These are phyloP conservation scores for Dinochytrium kinnereticum DNA, from an alignment of 371 early-diverging fungal genomes.

Conservation along the genomic window DNA sequence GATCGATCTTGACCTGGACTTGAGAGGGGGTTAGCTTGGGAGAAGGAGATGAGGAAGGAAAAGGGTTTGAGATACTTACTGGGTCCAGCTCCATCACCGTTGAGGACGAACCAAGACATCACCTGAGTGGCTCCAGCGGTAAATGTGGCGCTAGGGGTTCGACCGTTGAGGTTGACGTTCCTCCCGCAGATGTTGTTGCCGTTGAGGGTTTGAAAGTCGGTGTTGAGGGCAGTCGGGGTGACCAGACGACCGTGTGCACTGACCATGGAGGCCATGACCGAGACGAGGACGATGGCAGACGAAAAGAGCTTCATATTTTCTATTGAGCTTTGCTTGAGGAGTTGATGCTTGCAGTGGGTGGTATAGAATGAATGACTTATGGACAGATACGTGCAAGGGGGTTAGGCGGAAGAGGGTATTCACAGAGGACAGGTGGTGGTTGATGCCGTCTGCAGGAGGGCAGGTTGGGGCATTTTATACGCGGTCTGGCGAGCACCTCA, in stretches of 20 bases:
- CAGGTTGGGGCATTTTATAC: too few species aligned
- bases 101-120: constrained; percentile 20
- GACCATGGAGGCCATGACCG: not conserved
- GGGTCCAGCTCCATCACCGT: constrained; percentile 27
- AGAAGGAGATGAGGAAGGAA: not conserved
- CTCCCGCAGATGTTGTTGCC: constrained; percentile 1
- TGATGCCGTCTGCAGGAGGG: too few species aligned
- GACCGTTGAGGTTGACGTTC: not conserved
- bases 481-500: too few species aligned
- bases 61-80: not conserved
- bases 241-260: not conserved
- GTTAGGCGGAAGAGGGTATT: not conserved
- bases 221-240: constrained; percentile 1
- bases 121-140: constrained; percentile 10
- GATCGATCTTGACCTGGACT: not conserved
- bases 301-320: not conserved
- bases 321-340: not conserved
- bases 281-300: not conserved
- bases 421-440: too few species aligned
- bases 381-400: too few species aligned
- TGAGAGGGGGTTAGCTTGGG: not conserved
- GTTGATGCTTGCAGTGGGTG: not conserved
- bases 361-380: too few species aligned
- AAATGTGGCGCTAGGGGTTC: constrained; percentile 13
- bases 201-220: not conserved